A percentile compares a stretch with the other conserved stretches of the same genome.
phyloP scores from a whole-genome alignment of 2,329 filamentous ascomycete species.

The Hypoxylon sp. region DNA sequence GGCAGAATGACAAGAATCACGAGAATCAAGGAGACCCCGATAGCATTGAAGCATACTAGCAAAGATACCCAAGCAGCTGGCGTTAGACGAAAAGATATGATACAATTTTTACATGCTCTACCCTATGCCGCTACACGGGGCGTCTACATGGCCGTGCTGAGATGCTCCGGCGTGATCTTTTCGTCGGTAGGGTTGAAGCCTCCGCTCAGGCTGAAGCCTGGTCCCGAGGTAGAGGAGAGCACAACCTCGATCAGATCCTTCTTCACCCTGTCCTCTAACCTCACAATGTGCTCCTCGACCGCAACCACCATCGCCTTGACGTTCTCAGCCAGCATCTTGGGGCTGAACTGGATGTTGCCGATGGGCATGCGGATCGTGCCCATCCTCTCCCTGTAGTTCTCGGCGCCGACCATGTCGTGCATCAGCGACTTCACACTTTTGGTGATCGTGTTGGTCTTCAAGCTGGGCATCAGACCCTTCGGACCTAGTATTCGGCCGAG shows the following conservation, averaged over 20 bases:
- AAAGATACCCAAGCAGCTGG: conserved; percentile 34
- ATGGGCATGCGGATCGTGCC: conserved; percentile 90
- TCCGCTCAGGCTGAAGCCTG: conserved; percentile 86
- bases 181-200: conserved; percentile 72
- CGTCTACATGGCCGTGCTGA: conserved; percentile 63
- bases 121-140: conserved; percentile 1
- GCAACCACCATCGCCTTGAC: conserved; percentile 78
- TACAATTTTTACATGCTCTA: conserved; percentile 22
- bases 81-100: conserved; percentile 22
- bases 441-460: conserved; percentile 88
- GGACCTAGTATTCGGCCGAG: conserved; percentile 86
- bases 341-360: conserved; percentile 87
- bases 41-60: conserved; percentile 5
- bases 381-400: conserved; percentile 84
- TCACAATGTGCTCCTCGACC: conserved; percentile 79
- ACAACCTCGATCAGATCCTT: conserved; percentile 81
- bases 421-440: conserved; percentile 79
- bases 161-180: conserved; percentile 59
- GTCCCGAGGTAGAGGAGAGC: conserved; percentile 84
- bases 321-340: conserved; percentile 85
- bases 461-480: conserved; percentile 88
- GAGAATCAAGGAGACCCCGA: neutral
- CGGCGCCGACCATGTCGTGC: conserved; percentile 81
- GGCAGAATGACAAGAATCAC: too few species aligned
- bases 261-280: conserved; percentile 66